Evolutionary conservation across 441 rosid genomes (phyloP), one percentile per base, ranked within the genome.

Genomic region (Adansonia rubrostipa): DNA sequence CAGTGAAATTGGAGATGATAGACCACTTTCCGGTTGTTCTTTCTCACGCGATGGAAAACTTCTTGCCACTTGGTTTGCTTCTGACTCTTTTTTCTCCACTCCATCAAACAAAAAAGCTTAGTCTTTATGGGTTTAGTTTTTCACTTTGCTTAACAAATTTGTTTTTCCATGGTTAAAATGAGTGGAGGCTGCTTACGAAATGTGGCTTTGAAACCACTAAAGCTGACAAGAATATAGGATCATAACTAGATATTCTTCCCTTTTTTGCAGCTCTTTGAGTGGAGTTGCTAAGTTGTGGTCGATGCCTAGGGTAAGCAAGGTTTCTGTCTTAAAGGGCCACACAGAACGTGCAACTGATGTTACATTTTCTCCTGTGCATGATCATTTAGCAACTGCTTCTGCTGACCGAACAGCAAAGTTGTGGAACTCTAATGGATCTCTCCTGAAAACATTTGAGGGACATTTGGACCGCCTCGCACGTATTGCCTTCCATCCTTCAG

Each of bases 391-490:
- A 28, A 94, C 98, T 87, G 97, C 96, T 54, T 93, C 99, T 45
- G 98, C 98, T 88, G 97, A 96, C 83, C 88, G 94, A 78, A 96
- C 97, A 44, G 97, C 97, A 76, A 91, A 81, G 85, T 76, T 96
- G 87, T 94, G 99, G 99, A 90, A 77, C 71, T 82, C 90, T 85
- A 91, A 94, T 78, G 98, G 99, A 74, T 82, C 89, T 70, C 87
- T 92, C 66, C 85, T 96, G 71, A 86, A 76, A 80, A 90, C 91
- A 36, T 96, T 92, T 81, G 88, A 88, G 88, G 97, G 99, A 51
- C 99, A 96, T 82, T 83, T 94, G 79, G 99, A 93, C 80, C 93
- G 97, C n/a, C 94, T 96, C 80, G 97, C 96, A 6, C 97, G 93
- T 0, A 82, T 96, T 77, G 92, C 89, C 71, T 96, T 96, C 83